Conservation (phyloP, 2,329 filamentous ascomycete genomes). For the Cladophialophora bantiana region DNA sequence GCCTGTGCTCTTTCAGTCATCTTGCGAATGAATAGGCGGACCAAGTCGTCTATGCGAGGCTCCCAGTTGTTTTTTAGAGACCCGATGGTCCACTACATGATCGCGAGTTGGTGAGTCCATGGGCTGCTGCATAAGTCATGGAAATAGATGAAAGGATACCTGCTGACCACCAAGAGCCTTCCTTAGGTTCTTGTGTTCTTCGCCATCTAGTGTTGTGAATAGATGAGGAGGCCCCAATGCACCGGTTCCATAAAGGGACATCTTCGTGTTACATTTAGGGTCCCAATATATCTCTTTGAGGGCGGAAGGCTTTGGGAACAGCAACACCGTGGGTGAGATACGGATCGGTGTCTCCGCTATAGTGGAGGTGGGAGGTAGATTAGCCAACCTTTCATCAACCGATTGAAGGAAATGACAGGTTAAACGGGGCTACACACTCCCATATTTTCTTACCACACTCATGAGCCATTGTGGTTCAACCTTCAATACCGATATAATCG, state of each 20-base stretch:
- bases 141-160: not conserved
- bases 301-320: constrained; percentile 2
- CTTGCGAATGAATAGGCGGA: constrained; percentile 6
- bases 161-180: constrained; percentile 7
- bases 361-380: not conserved
- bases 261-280: constrained; percentile 8
- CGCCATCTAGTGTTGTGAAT: constrained; percentile 8
- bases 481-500: constrained; percentile 6
- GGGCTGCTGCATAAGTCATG: not conserved
- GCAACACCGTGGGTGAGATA: constrained; percentile 6
- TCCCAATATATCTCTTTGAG: constrained; percentile 17
- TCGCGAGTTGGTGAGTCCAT: not conserved
- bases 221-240: constrained; percentile 13
- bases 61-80: constrained; percentile 17
- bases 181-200: constrained; percentile 6
- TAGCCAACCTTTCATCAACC: not conserved
- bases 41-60: constrained; percentile 7
- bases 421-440: not conserved
- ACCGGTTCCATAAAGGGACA: constrained; percentile 4
- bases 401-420: not conserved
- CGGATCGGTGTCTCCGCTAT: constrained; percentile 5
- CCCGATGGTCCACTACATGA: constrained; percentile 11
- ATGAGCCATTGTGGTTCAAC: constrained; percentile 14
- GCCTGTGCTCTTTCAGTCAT: constrained; percentile 6
- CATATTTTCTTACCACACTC: constrained; percentile 7